Evolutionary conservation across 1,139 yeast genomes (phyloP), one percentile per base, ranked within the genome.

Genomic region (Pichia sp.): DNA sequence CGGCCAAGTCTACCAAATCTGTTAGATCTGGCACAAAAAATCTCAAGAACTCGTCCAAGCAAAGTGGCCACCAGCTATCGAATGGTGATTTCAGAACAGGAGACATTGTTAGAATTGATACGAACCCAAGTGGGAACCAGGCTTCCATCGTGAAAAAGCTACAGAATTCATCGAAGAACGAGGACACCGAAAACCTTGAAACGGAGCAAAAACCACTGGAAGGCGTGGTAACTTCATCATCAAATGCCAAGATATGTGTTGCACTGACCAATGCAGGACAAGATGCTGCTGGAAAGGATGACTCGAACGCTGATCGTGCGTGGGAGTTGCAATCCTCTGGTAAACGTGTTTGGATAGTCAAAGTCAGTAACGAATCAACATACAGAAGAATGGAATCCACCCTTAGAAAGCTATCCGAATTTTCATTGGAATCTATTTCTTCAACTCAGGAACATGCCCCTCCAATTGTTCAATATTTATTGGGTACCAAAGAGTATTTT

Each of bases 321-420:
- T 67, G 70, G 15, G 76, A 82, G 53, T 69, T 85, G 16, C 55
- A 58, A 32, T 11, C 49, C 5, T 32, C 51, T 1, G 47, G 44
- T 11, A 48, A 51, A 16, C 45, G 56, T 11, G 40, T 59, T 57
- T 84, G 87, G 84, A 67, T 86, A 1, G 84, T 84, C 4, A 84
- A 86, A 65, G 70, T 87, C n/a, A 75, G 85, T 57, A 89, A 80
- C 71, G 81, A 87, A 6, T 74, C 83, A 10, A 85, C 92, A 0
- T 87, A 85, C 63, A 83, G 84, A 60, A 68, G 97, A 59, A 90
- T 93, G 96, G 81, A 83, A 52, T 81, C 87, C 16, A 83, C 96
- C 0, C 75, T 92, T 82, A 77, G 84, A 47, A 86, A 84, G 62
- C 72, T 88, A n/a, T 70, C 74, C 10, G 87, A 83, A 58, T 64